Base-by-base conservation (phyloP, 345 rosid species). In the Hibiscus tridactylites region DNA sequence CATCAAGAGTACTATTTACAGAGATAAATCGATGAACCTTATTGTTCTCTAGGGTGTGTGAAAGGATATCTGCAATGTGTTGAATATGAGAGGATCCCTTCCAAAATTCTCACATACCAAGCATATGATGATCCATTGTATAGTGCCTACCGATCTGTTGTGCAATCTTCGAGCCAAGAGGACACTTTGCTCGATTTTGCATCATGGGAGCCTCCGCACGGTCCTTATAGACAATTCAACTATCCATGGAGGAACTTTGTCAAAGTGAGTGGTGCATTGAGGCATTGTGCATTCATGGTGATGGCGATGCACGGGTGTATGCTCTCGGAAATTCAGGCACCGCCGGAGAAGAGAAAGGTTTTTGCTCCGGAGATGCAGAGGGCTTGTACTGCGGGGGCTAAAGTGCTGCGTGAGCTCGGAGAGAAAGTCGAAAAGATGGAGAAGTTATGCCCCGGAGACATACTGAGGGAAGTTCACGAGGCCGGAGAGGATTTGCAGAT, bases 261-360 rank as follows among this genome's bases (percentile, higher is more conserved):
- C 58, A 85, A 88, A 83, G 76, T 91, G 56, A 85, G 97, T 28
- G 98, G 98, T 65, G 87, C 98, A 16, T 63, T 93, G 61, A 81
- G 98, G 84, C 97, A 93, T 78, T 93, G 96, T 62, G 93, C 96
- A 54, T 93, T 93, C 74, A 88, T 82, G 97, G 96, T 91, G 77
- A 93, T 93, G 97, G 96, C 98, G 2, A 85, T 93, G 96, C 98
- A 93, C 54, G 97, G 98, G 56, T 93, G 96, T 80, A 83, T 93
- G 46, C 96, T 93, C 70, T 83, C 98, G 0, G 97, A 93, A 81
- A 93, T 93, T 72, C 98, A 93, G 97, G 97, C 98, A 63, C 87
- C 92, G 1, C 81, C 89, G 33, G 97, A 91, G 16, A 91, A 86
- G 85, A 86, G 97, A 69, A 83, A 74, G 44, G 93, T 78, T 11